Percentiles rank a stretch among this genome's conserved stretches.
Conservation (phyloP, 2,329 filamentous ascomycete genomes). For the Exophiala oligosperma region DNA sequence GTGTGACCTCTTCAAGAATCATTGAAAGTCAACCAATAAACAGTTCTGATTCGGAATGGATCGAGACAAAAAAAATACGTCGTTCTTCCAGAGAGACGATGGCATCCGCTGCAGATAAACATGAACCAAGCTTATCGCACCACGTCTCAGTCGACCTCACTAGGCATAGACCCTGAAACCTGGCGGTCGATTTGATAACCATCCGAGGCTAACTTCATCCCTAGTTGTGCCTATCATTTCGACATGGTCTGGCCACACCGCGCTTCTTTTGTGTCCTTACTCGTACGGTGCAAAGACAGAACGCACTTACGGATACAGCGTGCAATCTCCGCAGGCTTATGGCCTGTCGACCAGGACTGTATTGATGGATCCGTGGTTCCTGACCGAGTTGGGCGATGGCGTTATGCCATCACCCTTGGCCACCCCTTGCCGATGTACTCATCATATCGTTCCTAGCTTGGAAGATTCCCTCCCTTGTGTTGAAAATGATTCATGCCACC, state of each 20-base stretch:
- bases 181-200: not conserved
- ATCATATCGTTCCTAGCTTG: not conserved
- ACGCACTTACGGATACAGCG: not conserved
- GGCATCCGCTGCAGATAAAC: not conserved
- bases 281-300: not conserved
- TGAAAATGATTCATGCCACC: not conserved
- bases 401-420: not conserved
- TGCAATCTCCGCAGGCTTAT: not conserved
- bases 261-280: not conserved
- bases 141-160: not conserved
- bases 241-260: not conserved
- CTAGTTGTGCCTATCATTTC: not conserved
- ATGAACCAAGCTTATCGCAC: not conserved
- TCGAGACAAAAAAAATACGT: too few species aligned
- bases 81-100: too few species aligned
- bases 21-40: too few species aligned
- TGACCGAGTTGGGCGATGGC: not conserved
- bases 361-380: not conserved
- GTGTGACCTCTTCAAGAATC: not conserved
- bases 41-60: not conserved
- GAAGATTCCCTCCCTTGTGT: not conserved
- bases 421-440: not conserved
- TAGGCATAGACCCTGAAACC: not conserved
- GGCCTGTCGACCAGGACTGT: not conserved
- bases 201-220: not conserved